Evolutionary conservation across 139 green algal species (phyloP), one percentile per base, ranked within the genome.

Genomic region (Deuterostichococcus epilithicus): DNA sequence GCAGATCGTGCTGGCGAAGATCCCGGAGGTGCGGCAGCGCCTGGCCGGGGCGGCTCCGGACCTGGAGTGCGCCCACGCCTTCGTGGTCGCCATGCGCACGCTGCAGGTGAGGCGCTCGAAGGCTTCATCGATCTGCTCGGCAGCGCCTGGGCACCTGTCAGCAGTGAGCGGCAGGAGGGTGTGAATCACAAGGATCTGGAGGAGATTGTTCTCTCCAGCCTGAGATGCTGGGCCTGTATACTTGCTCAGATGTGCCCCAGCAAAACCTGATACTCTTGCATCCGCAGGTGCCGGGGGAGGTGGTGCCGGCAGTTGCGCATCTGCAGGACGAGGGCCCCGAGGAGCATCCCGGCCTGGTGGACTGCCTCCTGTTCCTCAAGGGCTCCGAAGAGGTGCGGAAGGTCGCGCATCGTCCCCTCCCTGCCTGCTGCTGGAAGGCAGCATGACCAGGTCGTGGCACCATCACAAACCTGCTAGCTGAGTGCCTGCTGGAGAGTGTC

Each of bases 301-400:
- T 36, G 10, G 33, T 33, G 18, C 32, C n/a, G 8, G 39, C 66
- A 23, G 8, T 71, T 20, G 23, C 22, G 32, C 66, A 71, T 20
- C 66, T 37, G 52, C 52, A 28, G 3, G 52, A 63, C 20, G 52
- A 63, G 13, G 52, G 18, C 52, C 10, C 52, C 5, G 20, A 13
- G 3, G 52, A n/a, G 13, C 52, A 63, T 20, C 74, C 78, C 0
- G 76, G 74, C 52, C 83, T 94, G 35, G 82, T 77, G 26, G 83
- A 92, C 66, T 93, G 89, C 86, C 23, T 94, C 13, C 77, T 94
- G 45, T 88, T 78, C 36, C 75, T 92, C 28, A 76, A 81, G 38
- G 79, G 82, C 32, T 78, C 82, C 52, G 77, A 88, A 71, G 72
- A 78, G 36, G 74, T 67, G 36, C 22, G 25, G 32, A 33, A 76